A percentile compares a stretch with the other conserved stretches of the same genome.
Conservation (phyloP, 2,329 filamentous ascomycete genomes). For the Hyphodiscus sp. region DNA sequence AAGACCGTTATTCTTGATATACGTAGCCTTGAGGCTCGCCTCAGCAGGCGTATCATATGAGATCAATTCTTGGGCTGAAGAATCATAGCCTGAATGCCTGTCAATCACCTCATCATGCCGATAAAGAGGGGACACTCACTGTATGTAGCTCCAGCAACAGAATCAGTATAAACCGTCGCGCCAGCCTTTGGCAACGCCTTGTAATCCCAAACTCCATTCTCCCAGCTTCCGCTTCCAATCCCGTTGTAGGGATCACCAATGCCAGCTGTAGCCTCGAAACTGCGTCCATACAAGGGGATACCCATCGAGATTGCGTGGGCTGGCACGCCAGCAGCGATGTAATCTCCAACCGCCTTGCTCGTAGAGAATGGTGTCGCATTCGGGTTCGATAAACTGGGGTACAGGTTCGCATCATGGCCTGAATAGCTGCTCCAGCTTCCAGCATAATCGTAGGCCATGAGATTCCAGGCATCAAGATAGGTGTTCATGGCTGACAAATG, state of each 20-base stretch:
- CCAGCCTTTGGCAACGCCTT: slow-evolving; percentile 63
- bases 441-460: slow-evolving; percentile 70
- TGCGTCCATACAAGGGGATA: slow-evolving; percentile 74
- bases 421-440: slow-evolving; percentile 57
- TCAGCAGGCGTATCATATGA: slow-evolving; percentile 63
- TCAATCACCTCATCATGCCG: neutral
- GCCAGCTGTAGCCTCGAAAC: slow-evolving; percentile 60
- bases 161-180: slow-evolving; percentile 52
- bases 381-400: slow-evolving; percentile 45
- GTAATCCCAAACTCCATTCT: slow-evolving; percentile 73
- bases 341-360: slow-evolving; percentile 57
- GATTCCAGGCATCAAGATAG: slow-evolving; percentile 48
- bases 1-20: slow-evolving; percentile 54
- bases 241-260: slow-evolving; percentile 58
- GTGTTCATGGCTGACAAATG: slow-evolving; percentile 40
- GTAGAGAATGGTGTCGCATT: slow-evolving; percentile 63
- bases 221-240: slow-evolving; percentile 63
- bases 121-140: slow-evolving; percentile 29
- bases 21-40: slow-evolving; percentile 56
- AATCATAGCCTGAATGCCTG: slow-evolving; percentile 46
- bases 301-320: slow-evolving; percentile 66
- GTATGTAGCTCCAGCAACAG: slow-evolving; percentile 56
- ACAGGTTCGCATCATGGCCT: slow-evolving; percentile 70
- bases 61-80: slow-evolving; percentile 53
- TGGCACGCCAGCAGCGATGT: slow-evolving; percentile 56